Percentiles rank a stretch among this genome's conserved stretches.
Conservation (phyloP, 352 stramenopile species). For the Blastocystis sp. region DNA sequence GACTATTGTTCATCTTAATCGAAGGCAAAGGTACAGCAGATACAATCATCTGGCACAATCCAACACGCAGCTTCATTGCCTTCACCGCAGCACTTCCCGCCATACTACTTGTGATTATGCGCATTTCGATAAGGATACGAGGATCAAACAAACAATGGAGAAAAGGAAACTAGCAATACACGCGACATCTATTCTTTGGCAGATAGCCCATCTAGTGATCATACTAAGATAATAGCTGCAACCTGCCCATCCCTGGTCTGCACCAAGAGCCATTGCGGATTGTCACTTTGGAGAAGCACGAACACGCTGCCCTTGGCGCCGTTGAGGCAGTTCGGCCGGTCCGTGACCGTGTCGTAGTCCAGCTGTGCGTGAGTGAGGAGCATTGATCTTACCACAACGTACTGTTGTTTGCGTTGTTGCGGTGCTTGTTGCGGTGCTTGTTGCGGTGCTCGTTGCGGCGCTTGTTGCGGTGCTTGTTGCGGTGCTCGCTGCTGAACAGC, state of each 20-base stretch:
- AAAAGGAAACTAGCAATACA: background rate
- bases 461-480: background rate
- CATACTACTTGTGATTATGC: background rate
- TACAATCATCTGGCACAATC: conserved; percentile 66
- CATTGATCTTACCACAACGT: background rate
- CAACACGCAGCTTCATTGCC: conserved; percentile 59
- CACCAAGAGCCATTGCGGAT: background rate
- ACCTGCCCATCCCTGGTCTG: background rate
- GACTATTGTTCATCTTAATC: conserved; percentile 27
- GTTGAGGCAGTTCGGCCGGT: background rate
- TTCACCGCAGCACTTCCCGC: conserved; percentile 11
- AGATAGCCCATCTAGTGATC: background rate
- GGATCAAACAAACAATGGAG: background rate
- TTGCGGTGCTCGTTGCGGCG: background rate
- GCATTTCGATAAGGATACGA: background rate
- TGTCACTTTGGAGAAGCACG: background rate
- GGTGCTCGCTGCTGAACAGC: background rate
- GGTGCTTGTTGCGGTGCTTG: background rate
- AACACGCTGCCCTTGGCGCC: background rate
- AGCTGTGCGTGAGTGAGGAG: background rate
- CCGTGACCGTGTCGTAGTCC: background rate
- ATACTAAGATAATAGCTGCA: background rate
- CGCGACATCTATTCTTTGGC: background rate
- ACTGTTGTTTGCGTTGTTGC: background rate
- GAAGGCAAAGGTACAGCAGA: background rate